Conservation (phyloP, 2,329 filamentous ascomycete species). For the Pezicula rhizophila region DNA sequence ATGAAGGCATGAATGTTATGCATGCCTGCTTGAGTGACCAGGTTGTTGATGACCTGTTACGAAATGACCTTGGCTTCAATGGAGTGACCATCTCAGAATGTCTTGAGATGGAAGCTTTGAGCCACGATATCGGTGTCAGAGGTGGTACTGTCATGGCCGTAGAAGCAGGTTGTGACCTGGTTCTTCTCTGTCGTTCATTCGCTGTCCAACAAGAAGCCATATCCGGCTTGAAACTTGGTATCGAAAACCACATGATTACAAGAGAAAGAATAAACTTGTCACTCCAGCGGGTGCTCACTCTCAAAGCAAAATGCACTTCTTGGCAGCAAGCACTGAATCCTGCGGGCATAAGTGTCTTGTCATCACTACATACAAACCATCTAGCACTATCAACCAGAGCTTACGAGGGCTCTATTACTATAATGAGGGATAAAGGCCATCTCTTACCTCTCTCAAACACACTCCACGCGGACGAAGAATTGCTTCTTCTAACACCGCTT, state of each 20-base stretch:
- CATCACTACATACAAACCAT: slow-evolving; percentile 77
- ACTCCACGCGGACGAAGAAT: slow-evolving; percentile 77
- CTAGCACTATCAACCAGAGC: slow-evolving; percentile 74
- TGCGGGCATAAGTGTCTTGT: slow-evolving; percentile 68
- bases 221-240: slow-evolving; percentile 77
- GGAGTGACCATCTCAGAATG: slow-evolving; percentile 95
- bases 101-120: slow-evolving; percentile 92
- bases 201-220: slow-evolving; percentile 88
- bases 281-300: slow-evolving; percentile 65
- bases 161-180: slow-evolving; percentile 88
- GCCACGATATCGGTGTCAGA: slow-evolving; percentile 93
- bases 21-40: slow-evolving; percentile 96
- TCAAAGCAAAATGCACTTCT: slow-evolving; percentile 81
- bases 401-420: slow-evolving; percentile 88
- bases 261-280: slow-evolving; percentile 76
- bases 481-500: slow-evolving; percentile 82
- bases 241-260: slow-evolving; percentile 85
- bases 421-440: slow-evolving; percentile 83
- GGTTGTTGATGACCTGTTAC: slow-evolving; percentile 81
- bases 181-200: slow-evolving; percentile 82
- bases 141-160: slow-evolving; percentile 97
- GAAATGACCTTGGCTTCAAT: slow-evolving; percentile 83
- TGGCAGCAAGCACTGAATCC: slow-evolving; percentile 92
- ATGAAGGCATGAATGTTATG: slow-evolving; percentile 82
- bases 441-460: slow-evolving; percentile 76